These are phyloP conservation scores for Boletales sp. DNA, from an alignment of 768 basidiomycete genomes.

Conservation along the genomic window DNA sequence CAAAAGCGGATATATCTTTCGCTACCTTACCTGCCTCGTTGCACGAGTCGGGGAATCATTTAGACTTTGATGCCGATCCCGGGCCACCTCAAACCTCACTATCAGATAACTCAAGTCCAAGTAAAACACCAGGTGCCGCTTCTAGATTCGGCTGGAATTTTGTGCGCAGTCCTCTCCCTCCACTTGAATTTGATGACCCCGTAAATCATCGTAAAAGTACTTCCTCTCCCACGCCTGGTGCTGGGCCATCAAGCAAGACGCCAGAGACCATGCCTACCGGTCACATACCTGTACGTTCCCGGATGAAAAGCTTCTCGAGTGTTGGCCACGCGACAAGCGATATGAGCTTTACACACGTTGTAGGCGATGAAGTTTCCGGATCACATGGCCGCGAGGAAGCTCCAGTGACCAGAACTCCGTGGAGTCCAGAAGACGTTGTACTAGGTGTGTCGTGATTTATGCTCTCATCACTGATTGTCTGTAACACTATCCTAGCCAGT, in stretches of 20 bases:
- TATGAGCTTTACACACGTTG: conserved; percentile 22
- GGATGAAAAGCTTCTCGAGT: conserved; percentile 29
- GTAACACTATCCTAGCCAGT: conserved; percentile 29
- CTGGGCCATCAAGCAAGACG: conserved; percentile 23
- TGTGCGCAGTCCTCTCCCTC: conserved; percentile 36
- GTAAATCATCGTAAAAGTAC: conserved; percentile 13
- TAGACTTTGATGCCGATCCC: not conserved
- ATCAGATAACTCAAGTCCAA: conserved; percentile 6
- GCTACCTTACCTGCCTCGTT: not conserved
- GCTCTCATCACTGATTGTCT: not conserved
- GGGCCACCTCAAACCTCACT: not conserved
- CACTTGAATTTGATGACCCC: conserved; percentile 35
- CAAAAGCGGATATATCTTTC: conserved; percentile 2
- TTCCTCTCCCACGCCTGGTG: conserved; percentile 24
- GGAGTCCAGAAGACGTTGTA: conserved; percentile 15
- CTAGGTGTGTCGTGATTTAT: conserved; percentile 14
- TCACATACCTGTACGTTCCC: conserved; percentile 44
- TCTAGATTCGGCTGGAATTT: conserved; percentile 41
- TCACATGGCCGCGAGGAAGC: conserved; percentile 22
- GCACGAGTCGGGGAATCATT: conserved; percentile 4
- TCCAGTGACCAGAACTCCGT: conserved; percentile 7
- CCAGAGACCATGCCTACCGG: conserved; percentile 30
- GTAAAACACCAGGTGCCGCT: conserved; percentile 18
- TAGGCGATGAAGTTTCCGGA: conserved; percentile 23
- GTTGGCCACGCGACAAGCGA: conserved; percentile 14